Evolutionary conservation across 169 alveolate genomes (phyloP).

Genomic region (Eimeria mitis): DNA sequence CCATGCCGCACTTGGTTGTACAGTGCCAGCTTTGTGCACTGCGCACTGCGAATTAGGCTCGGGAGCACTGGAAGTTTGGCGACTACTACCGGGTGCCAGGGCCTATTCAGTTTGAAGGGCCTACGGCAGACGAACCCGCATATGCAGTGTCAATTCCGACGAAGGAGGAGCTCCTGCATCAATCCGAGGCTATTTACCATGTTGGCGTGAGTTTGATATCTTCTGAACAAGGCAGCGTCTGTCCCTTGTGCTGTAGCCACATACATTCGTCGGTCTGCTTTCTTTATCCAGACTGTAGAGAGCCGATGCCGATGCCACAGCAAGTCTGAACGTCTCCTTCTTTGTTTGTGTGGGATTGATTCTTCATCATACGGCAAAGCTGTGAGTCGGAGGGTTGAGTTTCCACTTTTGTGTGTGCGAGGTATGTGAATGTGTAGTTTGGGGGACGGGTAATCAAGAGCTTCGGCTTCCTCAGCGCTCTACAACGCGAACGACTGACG

Average conservation of each 20-base stretch:
- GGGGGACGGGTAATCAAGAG: conserved; percentile 74
- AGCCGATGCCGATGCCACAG: not conserved
- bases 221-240: not conserved
- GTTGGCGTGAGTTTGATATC: conserved; percentile 36
- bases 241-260: not conserved
- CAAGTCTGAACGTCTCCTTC: not conserved
- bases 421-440: not conserved
- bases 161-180: conserved; percentile 77
- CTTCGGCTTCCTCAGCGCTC: conserved; percentile 54
- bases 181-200: conserved; percentile 37
- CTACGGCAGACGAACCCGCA: conserved; percentile 67
- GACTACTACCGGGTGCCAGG: conserved; percentile 98
- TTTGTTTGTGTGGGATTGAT: not conserved
- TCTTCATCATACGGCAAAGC: not conserved
- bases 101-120: conserved; percentile 95
- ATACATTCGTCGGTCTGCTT: not conserved
- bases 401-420: not conserved
- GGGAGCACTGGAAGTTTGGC: conserved; percentile 96
- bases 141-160: conserved; percentile 69
- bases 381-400: not conserved
- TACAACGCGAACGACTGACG: conserved; percentile 75
- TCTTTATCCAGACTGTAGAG: not conserved
- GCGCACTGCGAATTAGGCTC: conserved; percentile 85
- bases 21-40: not conserved
- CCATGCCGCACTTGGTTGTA: not conserved